phyloP scores from a whole-genome alignment of 306 rosid species.

The Sindora glabra region DNA sequence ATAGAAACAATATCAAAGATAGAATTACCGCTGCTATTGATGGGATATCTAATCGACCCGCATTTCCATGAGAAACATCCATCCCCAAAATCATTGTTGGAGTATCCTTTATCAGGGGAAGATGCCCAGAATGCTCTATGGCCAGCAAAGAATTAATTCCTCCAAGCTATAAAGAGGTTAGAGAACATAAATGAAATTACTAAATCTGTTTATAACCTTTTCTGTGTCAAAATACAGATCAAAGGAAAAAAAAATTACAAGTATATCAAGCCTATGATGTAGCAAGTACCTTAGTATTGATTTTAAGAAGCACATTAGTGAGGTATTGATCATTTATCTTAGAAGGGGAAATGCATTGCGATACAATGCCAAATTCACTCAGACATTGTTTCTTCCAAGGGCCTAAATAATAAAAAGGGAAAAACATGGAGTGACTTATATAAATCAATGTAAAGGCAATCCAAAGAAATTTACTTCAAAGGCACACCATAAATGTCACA shows the following conservation, averaged over 20 bases:
- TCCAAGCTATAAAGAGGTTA: slow-evolving; percentile 61
- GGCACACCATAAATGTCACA: slow-evolving; percentile 69
- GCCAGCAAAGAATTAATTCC: slow-evolving; percentile 85
- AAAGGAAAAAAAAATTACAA: not conserved
- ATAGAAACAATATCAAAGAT: not conserved
- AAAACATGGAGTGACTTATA: not conserved
- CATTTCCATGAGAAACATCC: slow-evolving; percentile 87
- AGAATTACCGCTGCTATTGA: slow-evolving; percentile 77
- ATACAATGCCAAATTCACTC: slow-evolving; percentile 64
- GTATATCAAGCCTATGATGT: not conserved
- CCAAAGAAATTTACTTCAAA: not conserved
- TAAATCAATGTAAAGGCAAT: slow-evolving; percentile 4
- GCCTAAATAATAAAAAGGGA: slow-evolving; percentile 41
- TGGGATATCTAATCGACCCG: slow-evolving; percentile 62
- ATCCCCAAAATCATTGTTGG: slow-evolving; percentile 92
- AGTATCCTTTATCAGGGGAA: slow-evolving; percentile 64
- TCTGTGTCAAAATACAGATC: not conserved
- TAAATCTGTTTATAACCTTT: not conserved
- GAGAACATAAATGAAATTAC: slow-evolving; percentile 3
- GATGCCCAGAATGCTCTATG: slow-evolving; percentile 56
- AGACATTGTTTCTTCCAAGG: slow-evolving; percentile 88
- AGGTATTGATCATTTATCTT: slow-evolving; percentile 80
- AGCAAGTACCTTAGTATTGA: slow-evolving; percentile 75
- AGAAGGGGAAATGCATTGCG: slow-evolving; percentile 78
- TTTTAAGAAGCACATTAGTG: slow-evolving; percentile 81